Conservation (phyloP, 495 filamentous ascomycete genomes). For the Aspergillus sclerotiicarbonarius region DNA sequence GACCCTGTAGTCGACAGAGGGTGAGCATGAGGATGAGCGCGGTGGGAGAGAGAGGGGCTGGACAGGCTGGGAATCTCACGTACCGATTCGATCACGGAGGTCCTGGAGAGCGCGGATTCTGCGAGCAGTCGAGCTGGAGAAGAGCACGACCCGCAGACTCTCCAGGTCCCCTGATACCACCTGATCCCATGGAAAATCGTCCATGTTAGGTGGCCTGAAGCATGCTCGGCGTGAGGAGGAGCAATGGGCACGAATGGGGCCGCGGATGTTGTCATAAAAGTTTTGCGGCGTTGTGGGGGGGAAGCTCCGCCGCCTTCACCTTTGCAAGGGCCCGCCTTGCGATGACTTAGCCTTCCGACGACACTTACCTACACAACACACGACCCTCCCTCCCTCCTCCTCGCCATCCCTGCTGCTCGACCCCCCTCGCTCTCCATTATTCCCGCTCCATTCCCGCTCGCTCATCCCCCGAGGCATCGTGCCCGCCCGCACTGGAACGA, state of each 20-base stretch:
- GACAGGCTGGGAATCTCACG: slow-evolving; percentile 9
- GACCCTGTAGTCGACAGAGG: slow-evolving; percentile 20
- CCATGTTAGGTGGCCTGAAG: slow-evolving; percentile 37
- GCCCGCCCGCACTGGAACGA: slow-evolving; percentile 26
- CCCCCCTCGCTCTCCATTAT: background rate
- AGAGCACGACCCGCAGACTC: slow-evolving; percentile 42
- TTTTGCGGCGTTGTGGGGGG: slow-evolving; percentile 31
- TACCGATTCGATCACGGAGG: slow-evolving; percentile 49
- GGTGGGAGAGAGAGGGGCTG: background rate
- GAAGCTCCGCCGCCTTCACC: slow-evolving; percentile 10
- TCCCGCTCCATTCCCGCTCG: background rate
- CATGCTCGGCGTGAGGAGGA: slow-evolving; percentile 26
- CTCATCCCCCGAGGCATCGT: background rate
- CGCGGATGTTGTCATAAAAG: slow-evolving; percentile 48
- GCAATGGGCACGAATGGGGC: slow-evolving; percentile 23
- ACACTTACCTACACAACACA: background rate
- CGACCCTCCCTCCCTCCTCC: background rate
- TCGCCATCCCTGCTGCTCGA: background rate
- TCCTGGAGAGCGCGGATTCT: slow-evolving; percentile 48
- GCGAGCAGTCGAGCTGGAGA: slow-evolving; percentile 50
- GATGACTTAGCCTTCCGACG: background rate
- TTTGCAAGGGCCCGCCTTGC: slow-evolving; percentile 8
- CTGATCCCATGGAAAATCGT: slow-evolving; percentile 50
- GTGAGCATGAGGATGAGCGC: background rate
- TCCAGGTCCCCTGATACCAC: slow-evolving; percentile 48